Evolutionary conservation across 2,329 filamentous ascomycete species (phyloP), one percentile per base, ranked within the genome.

Genomic region (Microcera coccophila): DNA sequence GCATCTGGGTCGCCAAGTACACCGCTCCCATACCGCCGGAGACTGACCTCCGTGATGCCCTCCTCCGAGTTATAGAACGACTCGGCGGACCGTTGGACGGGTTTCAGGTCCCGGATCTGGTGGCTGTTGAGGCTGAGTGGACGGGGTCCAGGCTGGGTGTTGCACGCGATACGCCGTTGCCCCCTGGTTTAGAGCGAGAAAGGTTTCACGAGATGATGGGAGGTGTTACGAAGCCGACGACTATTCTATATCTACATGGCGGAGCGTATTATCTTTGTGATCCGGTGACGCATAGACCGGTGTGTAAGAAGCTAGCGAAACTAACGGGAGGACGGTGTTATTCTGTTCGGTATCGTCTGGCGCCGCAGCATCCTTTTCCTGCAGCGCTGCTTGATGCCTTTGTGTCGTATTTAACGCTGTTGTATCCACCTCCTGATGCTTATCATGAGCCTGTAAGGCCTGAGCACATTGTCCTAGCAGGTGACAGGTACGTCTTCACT

Each of bases 1-100:
- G 78, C 34, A 81, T 93, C 51, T 96, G 90, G 90, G 74, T 95
- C 18, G 84, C 82, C 55, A 85, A 80, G 41, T 82, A 86, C 32
- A 78, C 75, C 1, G 69, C 88, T 14, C 77, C 80, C 0, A 67
- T 69, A 3, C 85, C 83, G 0, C 70, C 78, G 44, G 78, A 71
- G 61, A 74, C 59, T 55, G 76, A 72, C 32, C 60, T 82, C 12
- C 68, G 76, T n/a, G 73, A 84, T 33, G 71, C 74, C 2, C 58
- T 90, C 19, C 68, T 81, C 49, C 66, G 67, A 21, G 76, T 75
- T 3, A 78, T 90, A 34, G 45, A 53, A 15, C 47, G 53, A 20
- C 53, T 66, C 15, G 58, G 45, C 32, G 35, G 45, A 22, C 20
- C 46, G 38, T 17, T 32, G n/a, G 12, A 14, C 11, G 44, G 39